phyloP scores from a whole-genome alignment of 2,329 filamentous ascomycete genomes.

The Colletotrichum noveboracense region DNA sequence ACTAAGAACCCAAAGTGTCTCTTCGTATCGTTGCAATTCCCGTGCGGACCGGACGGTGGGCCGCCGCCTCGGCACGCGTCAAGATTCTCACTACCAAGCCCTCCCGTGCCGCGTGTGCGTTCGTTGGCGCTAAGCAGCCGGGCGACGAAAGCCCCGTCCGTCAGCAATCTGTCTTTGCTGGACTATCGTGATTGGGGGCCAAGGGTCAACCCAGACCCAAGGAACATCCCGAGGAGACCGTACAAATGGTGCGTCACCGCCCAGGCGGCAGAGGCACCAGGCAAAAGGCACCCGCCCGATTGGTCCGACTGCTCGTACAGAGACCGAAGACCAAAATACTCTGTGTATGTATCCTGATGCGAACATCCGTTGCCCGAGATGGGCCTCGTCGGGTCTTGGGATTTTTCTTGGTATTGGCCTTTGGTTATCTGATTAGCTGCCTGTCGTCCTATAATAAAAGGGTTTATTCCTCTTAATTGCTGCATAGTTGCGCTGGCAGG shows the following conservation, averaged over 20 bases:
- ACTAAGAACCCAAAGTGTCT: neutral
- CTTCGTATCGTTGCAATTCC: neutral
- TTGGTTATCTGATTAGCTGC: neutral
- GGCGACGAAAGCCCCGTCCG: neutral
- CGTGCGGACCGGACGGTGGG: neutral
- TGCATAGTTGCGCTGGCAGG: neutral
- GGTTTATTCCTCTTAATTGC: neutral
- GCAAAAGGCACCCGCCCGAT: neutral
- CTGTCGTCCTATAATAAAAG: neutral
- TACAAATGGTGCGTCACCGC: neutral
- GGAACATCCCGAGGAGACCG: neutral
- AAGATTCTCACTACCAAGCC: neutral
- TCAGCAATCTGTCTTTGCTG: neutral
- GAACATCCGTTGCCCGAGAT: neutral
- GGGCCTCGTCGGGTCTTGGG: neutral
- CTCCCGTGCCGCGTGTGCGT: neutral
- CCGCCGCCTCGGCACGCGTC: neutral
- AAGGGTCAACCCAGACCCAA: neutral
- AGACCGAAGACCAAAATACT: neutral
- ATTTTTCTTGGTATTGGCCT: neutral
- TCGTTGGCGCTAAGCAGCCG: neutral
- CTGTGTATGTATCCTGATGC: neutral
- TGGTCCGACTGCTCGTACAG: neutral
- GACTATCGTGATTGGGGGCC: neutral
- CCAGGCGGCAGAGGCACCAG: neutral